Conservation (phyloP, 2,329 filamentous ascomycete species). For the Diaporthe vaccinii region DNA sequence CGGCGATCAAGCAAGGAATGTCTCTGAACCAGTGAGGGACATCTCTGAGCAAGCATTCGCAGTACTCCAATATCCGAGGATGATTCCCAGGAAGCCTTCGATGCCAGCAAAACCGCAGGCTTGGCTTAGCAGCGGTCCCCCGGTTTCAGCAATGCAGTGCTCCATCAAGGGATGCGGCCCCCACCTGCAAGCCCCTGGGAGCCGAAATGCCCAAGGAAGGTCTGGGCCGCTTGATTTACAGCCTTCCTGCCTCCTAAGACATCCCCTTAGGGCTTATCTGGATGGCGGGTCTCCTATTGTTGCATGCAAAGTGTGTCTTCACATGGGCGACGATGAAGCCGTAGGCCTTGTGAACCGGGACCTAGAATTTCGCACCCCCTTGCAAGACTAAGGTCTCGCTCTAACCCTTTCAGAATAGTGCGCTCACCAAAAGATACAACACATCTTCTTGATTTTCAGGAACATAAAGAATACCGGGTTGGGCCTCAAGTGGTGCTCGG, state of each 20-base stretch:
- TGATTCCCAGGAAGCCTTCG: not conserved
- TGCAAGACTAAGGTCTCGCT: no score
- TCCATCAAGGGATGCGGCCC: slow-evolving; percentile 12
- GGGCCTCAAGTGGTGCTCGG: no score
- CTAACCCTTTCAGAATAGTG: no score
- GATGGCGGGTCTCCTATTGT: slow-evolving; percentile 24
- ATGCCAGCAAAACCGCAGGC: not conserved
- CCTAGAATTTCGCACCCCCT: no score
- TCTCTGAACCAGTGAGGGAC: slow-evolving; percentile 71
- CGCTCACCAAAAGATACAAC: no score
- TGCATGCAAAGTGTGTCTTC: slow-evolving; percentile 1
- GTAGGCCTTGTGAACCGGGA: not conserved
- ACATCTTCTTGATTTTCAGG: no score
- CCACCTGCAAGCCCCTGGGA: slow-evolving; percentile 21
- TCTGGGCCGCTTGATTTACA: slow-evolving; percentile 23
- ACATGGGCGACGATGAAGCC: not conserved
- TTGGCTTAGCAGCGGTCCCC: slow-evolving; percentile 31
- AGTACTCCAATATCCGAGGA: not conserved
- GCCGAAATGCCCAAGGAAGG: slow-evolving; percentile 20
- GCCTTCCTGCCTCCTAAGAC: slow-evolving; percentile 8
- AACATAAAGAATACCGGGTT: no score
- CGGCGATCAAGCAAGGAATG: slow-evolving; percentile 82
- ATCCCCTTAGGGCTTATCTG: slow-evolving; percentile 26
- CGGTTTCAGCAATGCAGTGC: slow-evolving; percentile 12
- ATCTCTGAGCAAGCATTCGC: not conserved